Evolutionary conservation across 768 basidiomycete genomes (phyloP).

Genomic region (Suillus subaureus): DNA sequence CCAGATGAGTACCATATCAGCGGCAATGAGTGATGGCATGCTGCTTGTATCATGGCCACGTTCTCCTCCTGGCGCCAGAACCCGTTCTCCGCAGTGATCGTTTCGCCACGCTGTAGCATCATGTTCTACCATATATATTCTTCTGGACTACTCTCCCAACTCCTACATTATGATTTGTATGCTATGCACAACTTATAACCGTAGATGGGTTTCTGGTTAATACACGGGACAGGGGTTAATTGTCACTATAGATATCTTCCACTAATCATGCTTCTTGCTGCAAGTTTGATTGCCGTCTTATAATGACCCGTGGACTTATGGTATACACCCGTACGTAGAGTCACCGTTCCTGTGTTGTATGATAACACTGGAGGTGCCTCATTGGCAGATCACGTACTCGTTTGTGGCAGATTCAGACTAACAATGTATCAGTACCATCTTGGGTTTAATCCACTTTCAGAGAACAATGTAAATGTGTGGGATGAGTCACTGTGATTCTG

Average conservation of each 20-base stretch:
- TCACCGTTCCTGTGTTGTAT: conserved; percentile 2
- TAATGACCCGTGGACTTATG: neutral
- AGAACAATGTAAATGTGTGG: neutral
- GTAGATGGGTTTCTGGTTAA: neutral
- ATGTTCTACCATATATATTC: conserved; percentile 1
- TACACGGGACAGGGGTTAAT: conserved; percentile 3
- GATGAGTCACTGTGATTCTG: neutral
- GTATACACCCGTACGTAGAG: neutral
- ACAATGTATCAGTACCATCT: neutral
- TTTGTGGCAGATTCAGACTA: neutral
- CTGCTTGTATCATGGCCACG: conserved; percentile 43
- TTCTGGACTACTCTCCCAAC: neutral
- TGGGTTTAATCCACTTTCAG: neutral
- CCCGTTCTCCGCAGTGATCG: conserved; percentile 13
- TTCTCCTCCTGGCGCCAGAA: conserved; percentile 19
- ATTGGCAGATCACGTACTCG: neutral
- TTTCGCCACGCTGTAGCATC: conserved; percentile 3
- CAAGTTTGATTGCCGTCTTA: neutral
- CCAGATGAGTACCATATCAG: conserved; percentile 41
- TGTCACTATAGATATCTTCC: neutral
- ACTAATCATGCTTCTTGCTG: neutral
- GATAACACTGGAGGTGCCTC: neutral
- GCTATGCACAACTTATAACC: conserved; percentile 3
- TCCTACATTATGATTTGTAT: conserved; percentile 12
- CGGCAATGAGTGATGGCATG: conserved; percentile 41